phyloP scores from a whole-genome alignment of 495 filamentous ascomycete species.

The Tuber borchii region DNA sequence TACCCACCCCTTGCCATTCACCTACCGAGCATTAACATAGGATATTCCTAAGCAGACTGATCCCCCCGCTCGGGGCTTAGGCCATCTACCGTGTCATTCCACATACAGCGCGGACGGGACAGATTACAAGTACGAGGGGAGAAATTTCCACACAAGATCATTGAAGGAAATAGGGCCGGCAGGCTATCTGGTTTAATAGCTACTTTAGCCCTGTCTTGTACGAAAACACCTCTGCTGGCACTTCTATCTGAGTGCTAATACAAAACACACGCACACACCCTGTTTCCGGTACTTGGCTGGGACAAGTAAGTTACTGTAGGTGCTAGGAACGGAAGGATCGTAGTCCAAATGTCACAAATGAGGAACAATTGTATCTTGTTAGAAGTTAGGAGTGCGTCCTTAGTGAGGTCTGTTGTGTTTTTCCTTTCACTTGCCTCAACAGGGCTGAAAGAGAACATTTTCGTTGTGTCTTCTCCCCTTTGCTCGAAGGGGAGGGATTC shows the following conservation, averaged over 20 bases:
- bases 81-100: neutral
- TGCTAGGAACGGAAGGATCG: neutral
- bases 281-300: neutral
- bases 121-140: too few species aligned
- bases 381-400: neutral
- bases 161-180: too few species aligned
- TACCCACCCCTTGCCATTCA: neutral
- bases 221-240: too few species aligned
- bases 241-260: neutral
- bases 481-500: neutral
- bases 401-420: neutral
- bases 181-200: too few species aligned
- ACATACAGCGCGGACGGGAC: neutral
- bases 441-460: neutral
- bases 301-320: neutral
- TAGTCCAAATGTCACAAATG: neutral
- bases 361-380: neutral
- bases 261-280: neutral
- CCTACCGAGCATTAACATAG: neutral
- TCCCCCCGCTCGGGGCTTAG: neutral
- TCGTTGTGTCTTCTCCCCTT: neutral
- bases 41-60: neutral
- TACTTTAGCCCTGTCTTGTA: too few species aligned
- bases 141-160: too few species aligned
- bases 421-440: neutral